These are phyloP conservation scores for Tremella mesenterica DNA, from an alignment of 768 basidiomycete species.

Conservation along the genomic window DNA sequence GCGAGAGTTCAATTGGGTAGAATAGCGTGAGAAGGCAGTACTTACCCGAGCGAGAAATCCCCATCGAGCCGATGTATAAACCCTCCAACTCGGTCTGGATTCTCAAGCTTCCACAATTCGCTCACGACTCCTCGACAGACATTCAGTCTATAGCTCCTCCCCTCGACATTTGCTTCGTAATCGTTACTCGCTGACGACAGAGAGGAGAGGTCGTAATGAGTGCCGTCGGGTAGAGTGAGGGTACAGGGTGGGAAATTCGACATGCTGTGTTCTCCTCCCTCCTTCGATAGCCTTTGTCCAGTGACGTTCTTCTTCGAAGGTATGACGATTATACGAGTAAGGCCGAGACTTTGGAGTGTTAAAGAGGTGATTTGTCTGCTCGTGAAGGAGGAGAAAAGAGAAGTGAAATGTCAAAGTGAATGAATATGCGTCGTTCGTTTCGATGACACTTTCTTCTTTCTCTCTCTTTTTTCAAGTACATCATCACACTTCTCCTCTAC, in stretches of 20 bases:
- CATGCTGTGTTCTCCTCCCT: too few relatives aligned
- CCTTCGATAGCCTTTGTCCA: too few relatives aligned
- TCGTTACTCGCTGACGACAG: slow-evolving; percentile 33
- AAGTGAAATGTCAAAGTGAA: too few relatives aligned
- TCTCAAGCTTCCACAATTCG: slow-evolving; percentile 37
- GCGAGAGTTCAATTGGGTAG: neutral
- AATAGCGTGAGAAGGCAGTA: neutral
- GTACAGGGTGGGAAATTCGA: slow-evolving; percentile 39
- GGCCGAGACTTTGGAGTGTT: too few relatives aligned
- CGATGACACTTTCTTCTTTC: too few relatives aligned
- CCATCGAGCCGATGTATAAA: slow-evolving; percentile 27
- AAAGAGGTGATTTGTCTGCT: too few relatives aligned
- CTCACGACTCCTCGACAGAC: slow-evolving; percentile 38
- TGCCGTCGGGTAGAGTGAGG: slow-evolving; percentile 36
- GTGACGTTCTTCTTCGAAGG: too few relatives aligned
- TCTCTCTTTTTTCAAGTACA: too few relatives aligned
- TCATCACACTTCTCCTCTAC: too few relatives aligned
- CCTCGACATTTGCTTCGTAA: slow-evolving; percentile 24
- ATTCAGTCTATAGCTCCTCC: slow-evolving; percentile 37
- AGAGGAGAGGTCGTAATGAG: slow-evolving; percentile 41
- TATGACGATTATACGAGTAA: too few relatives aligned
- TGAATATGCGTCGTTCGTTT: too few relatives aligned
- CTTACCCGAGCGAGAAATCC: slow-evolving; percentile 41
- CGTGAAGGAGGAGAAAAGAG: too few relatives aligned
- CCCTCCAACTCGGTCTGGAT: slow-evolving; percentile 34